phyloP scores from a whole-genome alignment of 768 basidiomycete species.

The Neoboletus brunneissimus region DNA sequence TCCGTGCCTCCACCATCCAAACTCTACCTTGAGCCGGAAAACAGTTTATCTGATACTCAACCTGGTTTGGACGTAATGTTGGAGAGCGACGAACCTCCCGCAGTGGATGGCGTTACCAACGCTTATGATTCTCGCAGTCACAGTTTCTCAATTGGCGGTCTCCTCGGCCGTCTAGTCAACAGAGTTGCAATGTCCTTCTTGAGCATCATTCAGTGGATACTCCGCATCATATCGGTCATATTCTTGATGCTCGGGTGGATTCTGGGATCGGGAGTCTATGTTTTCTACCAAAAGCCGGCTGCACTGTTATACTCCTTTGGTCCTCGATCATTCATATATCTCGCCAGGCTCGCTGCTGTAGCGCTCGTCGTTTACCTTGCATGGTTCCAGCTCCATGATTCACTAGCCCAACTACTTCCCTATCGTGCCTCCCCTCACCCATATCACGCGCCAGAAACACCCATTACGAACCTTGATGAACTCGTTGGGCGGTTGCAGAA shows the following conservation, averaged over 20 bases:
- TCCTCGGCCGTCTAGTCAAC: constrained; percentile 45
- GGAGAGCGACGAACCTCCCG: constrained; percentile 56
- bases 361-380: constrained; percentile 43
- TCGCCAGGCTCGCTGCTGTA: constrained; percentile 44
- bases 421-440: constrained; percentile 30
- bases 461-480: constrained; percentile 65
- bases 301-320: constrained; percentile 37
- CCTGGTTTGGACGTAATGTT: constrained; percentile 60
- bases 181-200: constrained; percentile 30
- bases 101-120: constrained; percentile 27
- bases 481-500: constrained; percentile 57
- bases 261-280: constrained; percentile 48
- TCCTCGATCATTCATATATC: constrained; percentile 29
- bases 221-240: constrained; percentile 32
- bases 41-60: constrained; percentile 40
- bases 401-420: constrained; percentile 34
- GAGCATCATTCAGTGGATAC: constrained; percentile 21
- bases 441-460: constrained; percentile 55
- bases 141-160: constrained; percentile 45
- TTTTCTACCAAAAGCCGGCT: constrained; percentile 48
- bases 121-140: constrained; percentile 18
- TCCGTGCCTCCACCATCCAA: constrained; percentile 43
- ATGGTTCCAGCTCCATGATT: constrained; percentile 44
- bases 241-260: constrained; percentile 46
- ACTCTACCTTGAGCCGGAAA: constrained; percentile 10